Percentiles rank a stretch among this genome's conserved stretches.
These are phyloP conservation scores for Rhododendron molle DNA, from an alignment of 148 eudicot genomes.

Conservation along the genomic window DNA sequence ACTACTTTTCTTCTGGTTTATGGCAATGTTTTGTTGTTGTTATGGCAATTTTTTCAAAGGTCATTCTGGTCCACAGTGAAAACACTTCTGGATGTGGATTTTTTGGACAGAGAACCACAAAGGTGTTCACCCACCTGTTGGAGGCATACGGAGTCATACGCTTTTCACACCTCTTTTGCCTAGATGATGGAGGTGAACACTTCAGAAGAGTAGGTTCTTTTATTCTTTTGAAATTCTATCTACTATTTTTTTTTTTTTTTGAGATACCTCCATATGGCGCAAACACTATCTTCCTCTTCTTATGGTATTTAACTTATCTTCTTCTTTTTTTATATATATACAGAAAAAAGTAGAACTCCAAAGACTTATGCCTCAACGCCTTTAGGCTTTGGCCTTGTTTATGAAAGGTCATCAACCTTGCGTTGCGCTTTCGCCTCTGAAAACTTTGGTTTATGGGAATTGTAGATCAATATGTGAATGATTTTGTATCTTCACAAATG, in stretches of 20 bases:
- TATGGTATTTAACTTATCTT: not conserved
- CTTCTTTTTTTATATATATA: too few species aligned
- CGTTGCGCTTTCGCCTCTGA: too few species aligned
- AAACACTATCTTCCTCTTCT: not conserved
- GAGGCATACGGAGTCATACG: not conserved
- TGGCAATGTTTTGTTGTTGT: too few species aligned
- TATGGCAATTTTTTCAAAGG: not conserved
- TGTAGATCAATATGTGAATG: not conserved
- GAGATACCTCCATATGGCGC: not conserved
- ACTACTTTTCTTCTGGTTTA: not conserved
- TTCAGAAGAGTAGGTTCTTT: not conserved
- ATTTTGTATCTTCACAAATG: not conserved
- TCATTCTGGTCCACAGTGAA: not conserved
- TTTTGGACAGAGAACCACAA: too few species aligned
- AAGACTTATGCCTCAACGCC: not conserved
- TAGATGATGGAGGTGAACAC: not conserved
- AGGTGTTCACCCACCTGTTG: not conserved
- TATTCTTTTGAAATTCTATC: not conserved
- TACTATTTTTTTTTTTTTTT: not conserved
- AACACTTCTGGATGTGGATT: too few species aligned
- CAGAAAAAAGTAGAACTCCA: not conserved
- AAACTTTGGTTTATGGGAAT: not conserved
- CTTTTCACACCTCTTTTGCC: not conserved
- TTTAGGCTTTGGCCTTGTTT: not conserved
- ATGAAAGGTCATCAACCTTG: too few species aligned